These are phyloP conservation scores for Phaeophleospora eucalypticola DNA, from an alignment of 2,329 filamentous ascomycete genomes.

Conservation along the genomic window DNA sequence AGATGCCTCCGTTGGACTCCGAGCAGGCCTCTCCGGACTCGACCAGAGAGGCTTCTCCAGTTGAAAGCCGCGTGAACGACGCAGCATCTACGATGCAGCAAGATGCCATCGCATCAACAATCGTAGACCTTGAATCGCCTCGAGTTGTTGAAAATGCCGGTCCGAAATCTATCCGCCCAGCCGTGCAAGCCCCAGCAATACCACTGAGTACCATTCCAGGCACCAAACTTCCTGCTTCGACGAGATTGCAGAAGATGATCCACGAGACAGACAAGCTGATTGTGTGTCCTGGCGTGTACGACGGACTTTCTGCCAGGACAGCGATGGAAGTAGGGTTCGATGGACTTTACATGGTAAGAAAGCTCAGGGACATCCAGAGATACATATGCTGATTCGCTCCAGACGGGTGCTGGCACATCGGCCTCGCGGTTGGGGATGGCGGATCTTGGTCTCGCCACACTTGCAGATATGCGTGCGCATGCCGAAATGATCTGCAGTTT, in stretches of 20 bases:
- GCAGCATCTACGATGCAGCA: background rate
- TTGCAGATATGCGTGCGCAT: conserved; percentile 18
- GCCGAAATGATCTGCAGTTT: conserved; percentile 2
- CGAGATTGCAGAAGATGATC: conserved; percentile 18
- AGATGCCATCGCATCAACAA: background rate
- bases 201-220: background rate
- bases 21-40: background rate
- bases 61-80: background rate
- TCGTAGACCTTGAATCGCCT: background rate
- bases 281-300: conserved; percentile 60
- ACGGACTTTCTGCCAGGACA: conserved; percentile 58
- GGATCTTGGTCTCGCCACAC: conserved; percentile 21
- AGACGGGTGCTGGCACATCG: conserved; percentile 26
- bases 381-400: background rate
- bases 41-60: too few species aligned
- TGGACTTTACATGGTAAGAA: conserved; percentile 48
- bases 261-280: conserved; percentile 37
- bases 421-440: conserved; percentile 20
- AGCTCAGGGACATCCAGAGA: background rate
- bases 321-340: conserved; percentile 48
- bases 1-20: background rate
- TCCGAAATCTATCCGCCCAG: background rate
- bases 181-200: background rate
- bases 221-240: conserved; percentile 6
- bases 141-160: background rate